Evolutionary conservation across 306 rosid species (phyloP), one percentile per base, ranked within the genome.

Genomic region (Rubus idaeus): DNA sequence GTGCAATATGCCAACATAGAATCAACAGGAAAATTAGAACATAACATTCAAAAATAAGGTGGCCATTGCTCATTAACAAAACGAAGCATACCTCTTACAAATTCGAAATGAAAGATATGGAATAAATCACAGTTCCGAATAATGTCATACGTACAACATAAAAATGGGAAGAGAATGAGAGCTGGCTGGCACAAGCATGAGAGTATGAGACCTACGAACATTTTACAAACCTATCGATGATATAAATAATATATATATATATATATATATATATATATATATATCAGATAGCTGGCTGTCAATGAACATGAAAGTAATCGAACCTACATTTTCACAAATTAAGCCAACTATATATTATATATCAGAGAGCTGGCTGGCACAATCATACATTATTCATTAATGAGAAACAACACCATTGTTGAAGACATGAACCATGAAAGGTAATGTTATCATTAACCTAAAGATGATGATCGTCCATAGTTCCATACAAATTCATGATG

Each of bases 291-390:
- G 57, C 21, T 49, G 18, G 53, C 53, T 49, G 46, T 45, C 39
- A 47, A 69, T 11, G 39, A 69, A 69, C 57, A 47, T 47, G 56
- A 35, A 56, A 20, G 62, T 21, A 56, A 56, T 56, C 62, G 62
- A 21, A 23, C 21, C 42, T 23, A 23, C 57, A 6, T 46, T 26
- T 21, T 26, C 55, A 69, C 42, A 47, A 64, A n/a, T n/a, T n/a
- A n/a, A 45, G n/a, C 73, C 56, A 45, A 46, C 56, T 13, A 45
- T n/a, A n/a, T 20, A 50, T 46, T 0, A 46, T 26, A 12, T 9
- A 21, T 6, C 21, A 65, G 70, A 65, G 30, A 52, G 62, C 70
- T 40, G 49, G 44, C 70, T 17, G 14, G 47, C 13, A 40, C 50
- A 62, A 65, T 17, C 70, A 68, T 8, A 9, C 35, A 56, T 56